Base-by-base conservation (phyloP, 164 flowering plant genomes). In the Chloranthus sessilifolius region DNA sequence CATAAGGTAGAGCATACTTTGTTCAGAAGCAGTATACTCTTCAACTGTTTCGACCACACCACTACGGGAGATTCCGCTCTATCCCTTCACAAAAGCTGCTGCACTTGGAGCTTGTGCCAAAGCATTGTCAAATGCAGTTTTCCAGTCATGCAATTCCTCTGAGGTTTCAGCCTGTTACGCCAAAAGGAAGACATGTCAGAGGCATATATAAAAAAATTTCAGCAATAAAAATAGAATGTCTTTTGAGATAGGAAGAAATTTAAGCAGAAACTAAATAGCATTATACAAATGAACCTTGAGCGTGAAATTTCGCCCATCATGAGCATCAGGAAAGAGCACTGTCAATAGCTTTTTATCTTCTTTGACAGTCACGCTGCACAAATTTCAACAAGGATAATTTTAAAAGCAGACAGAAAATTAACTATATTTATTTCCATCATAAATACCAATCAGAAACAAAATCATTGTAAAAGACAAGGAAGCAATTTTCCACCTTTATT, bases 221-320 rank as follows among this genome's bases (percentile, higher is more conserved):
- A 14, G 15, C 44, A 55, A n/a, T 14, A 10, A 10, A 36, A 41
- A 17, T 50, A 34, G n/a, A 27, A 49, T 30, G 7, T 24, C 22
- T n/a, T n/a, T n/a, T n/a, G n/a, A n/a, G n/a, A n/a, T n/a, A n/a
- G n/a, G n/a, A n/a, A n/a, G n/a, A n/a, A n/a, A n/a, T n/a, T n/a
- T n/a, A n/a, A 22, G 27, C 2, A 38, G 34, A 41, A 39, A 25
- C 20, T 21, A n/a, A 17, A 3, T 21, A 42, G 20, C 28, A 24
- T 31, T 22, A 40, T 22, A 30, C 3, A 23, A 50, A 12, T 22
- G 57, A 48, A 88, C 96, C 98, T 88, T 88, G 34, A 92, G 96
- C 38, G 98, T 92, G 75, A 92, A 88, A 50, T 88, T 78, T 59
- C 98, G 75, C 43, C 95, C 97, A 77, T 86, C 95, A 59, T 89